Conservation (phyloP, 768 basidiomycete genomes). For the Gyrodon lividus region DNA sequence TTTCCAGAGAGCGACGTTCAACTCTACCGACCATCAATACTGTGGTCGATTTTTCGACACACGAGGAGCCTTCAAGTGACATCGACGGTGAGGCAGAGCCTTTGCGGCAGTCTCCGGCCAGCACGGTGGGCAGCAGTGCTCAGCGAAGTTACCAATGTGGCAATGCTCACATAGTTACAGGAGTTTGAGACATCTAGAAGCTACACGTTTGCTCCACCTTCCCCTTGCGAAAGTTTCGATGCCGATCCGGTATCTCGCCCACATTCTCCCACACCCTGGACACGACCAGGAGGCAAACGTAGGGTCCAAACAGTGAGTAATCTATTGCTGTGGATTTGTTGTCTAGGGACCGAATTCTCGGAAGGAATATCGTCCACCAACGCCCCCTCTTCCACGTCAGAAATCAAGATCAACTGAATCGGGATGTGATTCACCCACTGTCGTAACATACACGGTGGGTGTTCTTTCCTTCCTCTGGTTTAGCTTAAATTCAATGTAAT, state of each 20-base stretch:
- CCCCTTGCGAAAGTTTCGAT: constrained; percentile 35
- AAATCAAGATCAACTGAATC: constrained; percentile 32
- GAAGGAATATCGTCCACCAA: constrained; percentile 58
- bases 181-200: constrained; percentile 32
- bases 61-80: constrained; percentile 24
- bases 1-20: constrained; percentile 31
- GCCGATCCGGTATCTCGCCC: constrained; percentile 36
- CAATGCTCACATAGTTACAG: constrained; percentile 30
- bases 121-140: constrained; percentile 32
- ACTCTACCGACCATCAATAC: constrained; percentile 34
- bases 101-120: constrained; percentile 34
- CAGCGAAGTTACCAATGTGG: constrained; percentile 23
- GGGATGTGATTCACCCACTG: constrained; percentile 34
- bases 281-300: constrained; percentile 23
- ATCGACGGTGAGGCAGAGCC: constrained; percentile 24
- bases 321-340: background rate
- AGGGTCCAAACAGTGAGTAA: constrained; percentile 28
- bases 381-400: constrained; percentile 49
- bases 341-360: constrained; percentile 4
- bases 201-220: constrained; percentile 33
- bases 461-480: constrained; percentile 5
- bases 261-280: constrained; percentile 36
- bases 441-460: constrained; percentile 26
- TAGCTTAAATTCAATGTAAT: constrained; percentile 1
- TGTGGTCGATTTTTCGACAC: constrained; percentile 29